Evolutionary conservation across 1,284 basidiomycete species (phyloP), one percentile per base, ranked within the genome.

Genomic region (Cutaneotrichosporon cutaneum): DNA sequence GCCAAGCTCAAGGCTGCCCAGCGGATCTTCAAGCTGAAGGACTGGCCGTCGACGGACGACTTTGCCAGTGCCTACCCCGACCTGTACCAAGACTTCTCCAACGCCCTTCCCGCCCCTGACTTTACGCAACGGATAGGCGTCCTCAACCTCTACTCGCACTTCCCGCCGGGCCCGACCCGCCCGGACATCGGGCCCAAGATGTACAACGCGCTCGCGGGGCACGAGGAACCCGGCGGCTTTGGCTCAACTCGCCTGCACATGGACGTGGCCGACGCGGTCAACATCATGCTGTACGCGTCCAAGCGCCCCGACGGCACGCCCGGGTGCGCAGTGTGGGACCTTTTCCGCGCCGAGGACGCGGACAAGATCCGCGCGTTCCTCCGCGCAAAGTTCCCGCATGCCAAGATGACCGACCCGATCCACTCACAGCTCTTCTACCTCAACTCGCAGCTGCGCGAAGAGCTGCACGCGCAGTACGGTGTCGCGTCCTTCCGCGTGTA

Each of bases 211-310:
- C 78, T 81, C 57, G 76, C 74, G 1, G 70, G 60, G 0, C 47
- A 59, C 14, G 70, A 75, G 48, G 54, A 45, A 0, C 36, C 53
- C 4, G 70, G 70, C 21, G 72, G 73, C 3, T 61, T 64, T 45
- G 73, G 73, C 16, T 72, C 73, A 59, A 97, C 94, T 3, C 83
- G 92, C 53, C 77, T 97, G 57, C 94, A 97, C 74, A 94, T 95
- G 92, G 94, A 97, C 78, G 92, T 95, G 84, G 92, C 94, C 0
- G 94, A 97, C 72, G 93, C 92, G 1, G 82, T 96, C 65, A 97
- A 97, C 77, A 85, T 96, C 69, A 92, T 97, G 90, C 85, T 90
- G 10, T 87, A 87, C 75, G 85, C 91, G 9, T 82, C 87, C 7
- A 70, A 77, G 1, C 84, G 84, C 4, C 81, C 84, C 0, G 85